A percentile compares a stretch with the other conserved stretches of the same genome.
These are phyloP conservation scores for Penicillium malachiteum DNA, from an alignment of 495 filamentous ascomycete genomes.

Conservation along the genomic window DNA sequence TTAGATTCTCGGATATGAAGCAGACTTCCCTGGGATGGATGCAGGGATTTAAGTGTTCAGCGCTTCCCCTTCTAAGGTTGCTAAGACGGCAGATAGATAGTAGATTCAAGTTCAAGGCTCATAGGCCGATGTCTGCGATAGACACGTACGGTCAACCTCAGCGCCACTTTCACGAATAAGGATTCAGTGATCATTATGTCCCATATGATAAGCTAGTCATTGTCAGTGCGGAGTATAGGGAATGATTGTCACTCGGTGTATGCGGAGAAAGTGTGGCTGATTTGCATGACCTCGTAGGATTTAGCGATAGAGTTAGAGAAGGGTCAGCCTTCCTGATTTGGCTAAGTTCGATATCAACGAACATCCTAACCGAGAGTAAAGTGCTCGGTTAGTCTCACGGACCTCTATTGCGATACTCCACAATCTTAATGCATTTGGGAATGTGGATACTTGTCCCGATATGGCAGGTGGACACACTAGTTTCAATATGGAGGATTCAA, in stretches of 20 bases:
- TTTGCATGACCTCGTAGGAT: no score
- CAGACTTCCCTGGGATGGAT: not conserved
- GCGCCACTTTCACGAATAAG: no score
- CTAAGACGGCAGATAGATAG: no score
- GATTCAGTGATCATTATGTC: not conserved
- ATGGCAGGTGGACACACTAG: slow-evolving; percentile 8
- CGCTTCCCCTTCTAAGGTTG: no score
- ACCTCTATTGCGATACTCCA: not conserved
- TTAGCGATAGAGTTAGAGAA: no score
- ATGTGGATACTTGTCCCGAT: not conserved
- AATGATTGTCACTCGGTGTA: not conserved
- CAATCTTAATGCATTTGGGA: not conserved
- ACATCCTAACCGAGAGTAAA: not conserved
- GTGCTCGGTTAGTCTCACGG: not conserved
- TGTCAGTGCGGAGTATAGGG: not conserved
- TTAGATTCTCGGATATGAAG: no score
- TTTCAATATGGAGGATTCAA: no score
- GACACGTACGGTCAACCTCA: no score
- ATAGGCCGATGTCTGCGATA: no score
- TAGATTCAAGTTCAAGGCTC: no score
- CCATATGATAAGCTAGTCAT: not conserved
- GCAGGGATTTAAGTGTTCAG: not conserved
- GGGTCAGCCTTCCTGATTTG: slow-evolving; percentile 16
- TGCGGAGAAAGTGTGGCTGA: not conserved
- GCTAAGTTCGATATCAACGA: not conserved